Base-by-base conservation (phyloP, 2,329 filamentous ascomycete genomes). In the Biscogniauxia marginata region DNA sequence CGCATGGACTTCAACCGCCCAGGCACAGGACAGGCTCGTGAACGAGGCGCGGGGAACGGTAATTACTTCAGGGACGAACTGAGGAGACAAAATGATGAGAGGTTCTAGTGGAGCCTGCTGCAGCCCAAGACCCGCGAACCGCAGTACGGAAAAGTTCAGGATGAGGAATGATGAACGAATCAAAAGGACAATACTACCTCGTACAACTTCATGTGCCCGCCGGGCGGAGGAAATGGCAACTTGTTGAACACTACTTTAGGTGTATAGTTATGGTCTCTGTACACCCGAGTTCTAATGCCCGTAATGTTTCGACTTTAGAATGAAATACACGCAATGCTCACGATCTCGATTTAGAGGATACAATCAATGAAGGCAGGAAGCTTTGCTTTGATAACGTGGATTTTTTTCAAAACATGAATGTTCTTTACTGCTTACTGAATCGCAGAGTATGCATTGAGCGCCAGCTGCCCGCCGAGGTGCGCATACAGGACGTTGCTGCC, bases 401-500 rank as follows among this genome's bases (percentile, higher is more conserved):
- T 48, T 20, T 46, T 9, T 49, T n/a, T 16, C n/a, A 6, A 25
- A 6, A 6, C 24, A 6, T 11, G 24, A 25, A 6, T 39, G 1
- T 39, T n/a, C 30, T n/a, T 11, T n/a, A 13, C 45, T 39, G 19
- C 30, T 61, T 50, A 64, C 53, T 65, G 58, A n/a, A 81, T 74
- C 11, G 73, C 60, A 3, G 81, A 79, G 70, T 90, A 90, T 0
- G 86, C 87, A 72, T 87, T 89, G 56, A 90, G 69, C 0, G 87
- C 88, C 67, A 88, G 69, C 73, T 89, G 87, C 0, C 88, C 88
- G 9, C 88, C 88, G 21, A 90, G 70, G 72, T 91, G 88, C 1
- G 86, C 87, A 71, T 89, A 91, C 56, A 91, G 67, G 25, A 90
- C 83, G 65, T 87, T 88, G n/a, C 84, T 84, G 0, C 79, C 79